Evolutionary conservation across 2,329 filamentous ascomycete species (phyloP), one percentile per base, ranked within the genome.

Genomic region (Sclerotinia subarctica): DNA sequence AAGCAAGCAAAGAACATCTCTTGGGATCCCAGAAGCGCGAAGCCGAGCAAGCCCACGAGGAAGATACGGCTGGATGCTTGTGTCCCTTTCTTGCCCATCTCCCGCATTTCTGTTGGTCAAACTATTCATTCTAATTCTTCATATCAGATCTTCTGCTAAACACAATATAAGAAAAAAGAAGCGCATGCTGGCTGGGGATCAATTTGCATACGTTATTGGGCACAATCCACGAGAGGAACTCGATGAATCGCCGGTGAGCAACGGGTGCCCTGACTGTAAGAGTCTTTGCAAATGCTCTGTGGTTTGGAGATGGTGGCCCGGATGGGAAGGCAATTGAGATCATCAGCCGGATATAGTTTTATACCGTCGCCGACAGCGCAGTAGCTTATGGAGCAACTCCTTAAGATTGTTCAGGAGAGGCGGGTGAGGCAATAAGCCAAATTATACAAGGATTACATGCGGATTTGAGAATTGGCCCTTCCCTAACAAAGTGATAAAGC

Each of bases 171-270:
- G 63, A n/a, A 47, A 17, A 8, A 65, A 65, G 42, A 26, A 29
- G 8, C 63, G 42, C 42, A 10, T 8, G n/a, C 42, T 65, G 6
- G 52, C 42, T 3, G 63, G 63, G 10, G 63, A 65, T 65, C 63
- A 65, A 35, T 58, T 65, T 58, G 52, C 38, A 35, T 58, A 65
- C 52, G 52, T 49, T 26, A 21, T 65, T 24, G 49, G 52, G 52
- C 42, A 65, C 15, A 65, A 58, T 24, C 63, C 52, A 58, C 26
- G 63, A 24, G 63, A 65, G 42, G 63, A 58, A 35, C n/a, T 65
- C 10, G 52, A 65, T 19, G 63, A 65, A 46, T 65, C 63, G 8
- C 42, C 63, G 0, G 8, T 17, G 51, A 35, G 10, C 19, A 63
- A 29, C 15, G 58, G 58, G 26, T 63, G 46, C 15, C 13, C 13